Evolutionary conservation across 768 basidiomycete genomes (phyloP), one percentile per base, ranked within the genome.

Genomic region (Russula vinacea): DNA sequence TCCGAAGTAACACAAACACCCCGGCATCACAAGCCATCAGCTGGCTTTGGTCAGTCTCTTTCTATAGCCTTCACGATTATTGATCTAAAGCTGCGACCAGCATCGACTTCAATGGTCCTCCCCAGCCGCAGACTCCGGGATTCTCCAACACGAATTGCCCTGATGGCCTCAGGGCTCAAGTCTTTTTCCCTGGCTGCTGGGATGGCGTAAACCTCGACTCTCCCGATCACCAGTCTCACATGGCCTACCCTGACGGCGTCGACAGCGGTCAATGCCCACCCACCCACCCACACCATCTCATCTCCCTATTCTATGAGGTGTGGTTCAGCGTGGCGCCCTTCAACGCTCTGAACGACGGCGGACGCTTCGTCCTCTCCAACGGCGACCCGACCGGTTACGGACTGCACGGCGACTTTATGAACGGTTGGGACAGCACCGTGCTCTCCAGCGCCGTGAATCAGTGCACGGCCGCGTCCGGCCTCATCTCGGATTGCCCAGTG

Each of bases 331-430:
- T 70, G n/a, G 58, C 65, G 7, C 54, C 50, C 2, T 73, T 76
- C 66, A 70, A 74, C 56, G 64, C 60, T 26, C 63, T 70, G 52
- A 71, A 74, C 45, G 69, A 69, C 26, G 68, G 68, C 26, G 73
- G 74, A 50, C 76, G 75, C 17, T 75, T 76, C 59, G 76, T 78
- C 57, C 75, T 77, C 40, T 71, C 80, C 16, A 75, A 76, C 60
- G 78, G 78, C 32, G 81, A 82, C 63, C 74, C 78, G 6, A 79
- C 78, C 6, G 79, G 79, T 3, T 77, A 75, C 64, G 78, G 77
- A 32, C 68, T 74, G 44, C 74, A 76, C 60, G 76, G 73, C 5
- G 77, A 78, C 66, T 78, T 76, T 66, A 68, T 72, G 62, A 75
- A 76, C 57, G 78, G 81, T 6, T 82, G 81, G 81, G 73, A 78